Base-by-base conservation (phyloP, 371 early-diverging fungal species). In the Batkoa obscura region DNA sequence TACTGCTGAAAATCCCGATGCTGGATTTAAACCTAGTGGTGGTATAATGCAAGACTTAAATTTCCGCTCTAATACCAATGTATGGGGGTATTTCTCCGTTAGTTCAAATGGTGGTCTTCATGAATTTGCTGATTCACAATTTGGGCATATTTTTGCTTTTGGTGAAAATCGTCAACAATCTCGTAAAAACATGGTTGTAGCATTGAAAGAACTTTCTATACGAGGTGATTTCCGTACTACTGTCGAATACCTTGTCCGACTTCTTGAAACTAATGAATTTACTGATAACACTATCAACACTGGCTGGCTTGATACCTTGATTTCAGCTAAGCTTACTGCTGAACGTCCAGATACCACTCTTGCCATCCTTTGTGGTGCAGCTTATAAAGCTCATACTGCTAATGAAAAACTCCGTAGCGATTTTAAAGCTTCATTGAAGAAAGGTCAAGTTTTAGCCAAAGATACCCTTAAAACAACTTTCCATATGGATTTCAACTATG, bases 1-100 rank as follows among this genome's bases (percentile, higher is more conserved):
- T 36, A 93, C 92, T 2, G 93, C 98, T 23, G 96, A 95, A 69
- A 85, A 88, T 59, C 87, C 90, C 23, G 71, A 79, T 39, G 71
- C 74, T 61, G 76, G 75, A 57, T 98, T 97, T 78, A 84, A 86
- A 58, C 98, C 98, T 0, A 90, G 88, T 69, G 88, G 88, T 1
- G 98, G 97, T 59, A 80, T 83, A 57, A 90, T 95, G 54, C 84
- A 86, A 58, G 90, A 91, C 65, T 84, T 99, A 56, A 94, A 92
- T 67, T 97, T 96, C 74, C 72, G 89, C 49, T 84, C 84, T 52
- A 86, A 84, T 67, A 82, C 82, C 54, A 94, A 96, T 58, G 95
- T 93, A 41, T 95, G 94, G 92, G 97, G 95, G 43, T 99, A 99
- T 74, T 99, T 99, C 76, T 90, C 90, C 9, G 90, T 97, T 49